Evolutionary conservation across 495 filamentous ascomycete genomes (phyloP).

Genomic region (Aspergillus sclerotiicarbonarius): DNA sequence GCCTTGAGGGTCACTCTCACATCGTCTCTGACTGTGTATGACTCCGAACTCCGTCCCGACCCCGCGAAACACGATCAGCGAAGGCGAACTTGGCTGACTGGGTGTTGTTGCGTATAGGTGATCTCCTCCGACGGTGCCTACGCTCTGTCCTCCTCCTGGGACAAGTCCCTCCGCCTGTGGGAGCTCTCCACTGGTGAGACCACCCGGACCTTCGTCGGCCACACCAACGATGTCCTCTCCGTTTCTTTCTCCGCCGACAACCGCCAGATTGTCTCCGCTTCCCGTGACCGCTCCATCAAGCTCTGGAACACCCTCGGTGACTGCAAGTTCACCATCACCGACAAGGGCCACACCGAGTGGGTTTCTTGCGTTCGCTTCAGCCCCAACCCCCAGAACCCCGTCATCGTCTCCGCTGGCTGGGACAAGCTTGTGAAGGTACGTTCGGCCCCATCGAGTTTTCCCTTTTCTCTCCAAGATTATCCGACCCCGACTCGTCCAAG

Average conservation of each 20-base stretch:
- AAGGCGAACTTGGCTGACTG: constrained; percentile 37
- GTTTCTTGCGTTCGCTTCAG: constrained; percentile 99
- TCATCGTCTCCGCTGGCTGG: constrained; percentile 98
- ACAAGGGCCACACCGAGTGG: constrained; percentile 99
- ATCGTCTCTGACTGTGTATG: constrained; percentile 99
- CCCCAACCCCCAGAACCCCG: constrained; percentile 99
- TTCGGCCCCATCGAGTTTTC: constrained; percentile 13
- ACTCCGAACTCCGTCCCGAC: constrained; percentile 24
- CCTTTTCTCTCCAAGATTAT: constrained; percentile 17
- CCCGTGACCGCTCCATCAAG: constrained; percentile 98
- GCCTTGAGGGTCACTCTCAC: constrained; percentile 97
- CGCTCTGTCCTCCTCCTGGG: constrained; percentile 97
- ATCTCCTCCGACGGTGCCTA: constrained; percentile 99
- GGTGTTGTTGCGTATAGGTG: constrained; percentile 59
- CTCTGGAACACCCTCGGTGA: constrained; percentile 99
- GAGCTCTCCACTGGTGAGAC: constrained; percentile 95
- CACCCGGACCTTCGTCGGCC: constrained; percentile 96
- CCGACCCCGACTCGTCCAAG: constrained; percentile 42
- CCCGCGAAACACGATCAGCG: constrained; percentile 17
- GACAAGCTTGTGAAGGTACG: constrained; percentile 99
- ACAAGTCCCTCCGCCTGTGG: constrained; percentile 99
- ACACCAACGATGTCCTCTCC: constrained; percentile 99
- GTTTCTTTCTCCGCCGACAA: constrained; percentile 99
- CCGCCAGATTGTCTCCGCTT: constrained; percentile 99
- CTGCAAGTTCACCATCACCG: constrained; percentile 99